Percentiles rank a stretch among this genome's conserved stretches.
These are phyloP conservation scores for Microsporum audouinii DNA, from an alignment of 2,329 filamentous ascomycete species.

Conservation along the genomic window DNA sequence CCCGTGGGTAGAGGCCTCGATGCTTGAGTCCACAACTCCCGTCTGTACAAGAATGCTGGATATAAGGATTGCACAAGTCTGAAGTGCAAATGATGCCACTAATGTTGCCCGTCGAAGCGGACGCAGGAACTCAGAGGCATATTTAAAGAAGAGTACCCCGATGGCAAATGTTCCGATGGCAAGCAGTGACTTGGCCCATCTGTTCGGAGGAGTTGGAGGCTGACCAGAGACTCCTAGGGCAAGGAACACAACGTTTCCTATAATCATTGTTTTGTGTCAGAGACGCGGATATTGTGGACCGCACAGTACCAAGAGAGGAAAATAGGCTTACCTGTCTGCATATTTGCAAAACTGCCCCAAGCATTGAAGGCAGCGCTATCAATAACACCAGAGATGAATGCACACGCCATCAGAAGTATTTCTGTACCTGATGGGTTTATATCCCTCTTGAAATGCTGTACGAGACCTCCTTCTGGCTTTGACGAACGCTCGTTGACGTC, in stretches of 20 bases:
- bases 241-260: constrained; percentile 37
- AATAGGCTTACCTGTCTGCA: constrained; percentile 13
- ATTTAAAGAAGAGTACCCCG: constrained; percentile 32
- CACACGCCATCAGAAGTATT: constrained; percentile 12
- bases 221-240: constrained; percentile 33
- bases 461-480: background rate
- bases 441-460: constrained; percentile 11
- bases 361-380: constrained; percentile 15
- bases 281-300: background rate
- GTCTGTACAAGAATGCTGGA: constrained; percentile 28
- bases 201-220: constrained; percentile 29
- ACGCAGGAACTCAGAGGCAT: constrained; percentile 22
- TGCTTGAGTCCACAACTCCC: constrained; percentile 23
- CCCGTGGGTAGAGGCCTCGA: constrained; percentile 22
- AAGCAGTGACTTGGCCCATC: constrained; percentile 35
- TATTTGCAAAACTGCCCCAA: constrained; percentile 16
- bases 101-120: constrained; percentile 30
- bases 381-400: constrained; percentile 14
- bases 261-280: background rate
- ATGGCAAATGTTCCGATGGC: constrained; percentile 30
- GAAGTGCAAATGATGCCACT: constrained; percentile 30
- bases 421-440: constrained; percentile 10
- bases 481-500: background rate
- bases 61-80: constrained; percentile 26
- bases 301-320: background rate